These are phyloP conservation scores for Bombardia bombarda DNA, from an alignment of 495 filamentous ascomycete genomes.

Conservation along the genomic window DNA sequence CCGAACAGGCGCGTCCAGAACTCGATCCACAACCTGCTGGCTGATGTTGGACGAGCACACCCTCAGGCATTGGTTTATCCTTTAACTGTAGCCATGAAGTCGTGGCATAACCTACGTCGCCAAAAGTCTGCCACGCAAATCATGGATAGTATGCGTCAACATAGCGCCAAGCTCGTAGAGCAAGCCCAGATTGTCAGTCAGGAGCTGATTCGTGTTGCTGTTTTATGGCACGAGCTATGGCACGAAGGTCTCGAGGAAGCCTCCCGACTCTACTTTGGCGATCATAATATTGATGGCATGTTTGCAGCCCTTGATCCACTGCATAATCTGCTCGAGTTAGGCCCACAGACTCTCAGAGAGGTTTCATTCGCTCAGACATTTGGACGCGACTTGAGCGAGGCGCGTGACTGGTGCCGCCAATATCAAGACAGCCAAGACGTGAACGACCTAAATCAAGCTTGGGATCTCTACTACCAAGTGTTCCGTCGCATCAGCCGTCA, in stretches of 20 bases:
- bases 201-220: constrained; percentile 92
- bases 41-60: constrained; percentile 86
- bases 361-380: constrained; percentile 98
- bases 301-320: constrained; percentile 82
- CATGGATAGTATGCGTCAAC: constrained; percentile 96
- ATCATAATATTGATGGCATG: constrained; percentile 95
- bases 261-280: constrained; percentile 84
- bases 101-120: constrained; percentile 61
- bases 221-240: constrained; percentile 98
- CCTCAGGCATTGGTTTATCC: constrained; percentile 99
- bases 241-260: constrained; percentile 98
- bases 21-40: constrained; percentile 82
- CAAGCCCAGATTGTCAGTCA: constrained; percentile 91
- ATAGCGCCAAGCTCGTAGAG: constrained; percentile 87
- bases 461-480: constrained; percentile 96
- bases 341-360: constrained; percentile 86
- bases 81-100: constrained; percentile 98
- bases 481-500: constrained; percentile 95
- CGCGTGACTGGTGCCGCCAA: constrained; percentile 89
- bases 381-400: constrained; percentile 87
- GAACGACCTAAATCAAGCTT: constrained; percentile 92
- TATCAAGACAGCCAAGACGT: constrained; percentile 80
- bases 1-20: constrained; percentile 76
- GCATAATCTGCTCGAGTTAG: constrained; percentile 81
- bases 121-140: constrained; percentile 80